A percentile compares a stretch with the other conserved stretches of the same genome.
Evolutionary conservation across 1,139 yeast species (phyloP).

Genomic region (Saccharomyces pastorianus): DNA sequence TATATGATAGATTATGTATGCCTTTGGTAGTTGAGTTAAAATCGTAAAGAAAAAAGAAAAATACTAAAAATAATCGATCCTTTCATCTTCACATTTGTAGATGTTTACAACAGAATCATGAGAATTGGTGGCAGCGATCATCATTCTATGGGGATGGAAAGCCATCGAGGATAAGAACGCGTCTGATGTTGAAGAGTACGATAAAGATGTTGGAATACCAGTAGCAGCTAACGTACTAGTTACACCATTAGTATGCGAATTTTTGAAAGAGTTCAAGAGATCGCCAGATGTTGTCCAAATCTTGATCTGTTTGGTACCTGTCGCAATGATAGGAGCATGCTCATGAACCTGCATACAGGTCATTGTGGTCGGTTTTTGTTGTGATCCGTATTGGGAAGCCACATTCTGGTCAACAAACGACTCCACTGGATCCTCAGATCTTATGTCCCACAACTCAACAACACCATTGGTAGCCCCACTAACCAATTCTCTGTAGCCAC

Average conservation of each 20-base stretch:
- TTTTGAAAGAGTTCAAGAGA: slow-evolving; percentile 54
- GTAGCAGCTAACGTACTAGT: slow-evolving; percentile 29
- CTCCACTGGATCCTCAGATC: slow-evolving; percentile 62
- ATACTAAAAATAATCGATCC: slow-evolving; percentile 5
- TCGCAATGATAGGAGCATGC: slow-evolving; percentile 88
- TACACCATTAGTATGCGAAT: slow-evolving; percentile 29
- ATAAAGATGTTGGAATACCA: slow-evolving; percentile 21
- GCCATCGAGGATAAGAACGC: slow-evolving; percentile 57
- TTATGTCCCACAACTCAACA: slow-evolving; percentile 84
- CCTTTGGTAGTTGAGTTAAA: not conserved
- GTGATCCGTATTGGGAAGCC: slow-evolving; percentile 13
- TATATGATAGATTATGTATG: not conserved
- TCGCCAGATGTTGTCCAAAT: slow-evolving; percentile 86
- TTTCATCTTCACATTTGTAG: slow-evolving; percentile 42
- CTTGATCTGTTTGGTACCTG: slow-evolving; percentile 73
- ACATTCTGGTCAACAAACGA: slow-evolving; percentile 51
- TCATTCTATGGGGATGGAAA: slow-evolving; percentile 93
- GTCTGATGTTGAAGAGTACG: slow-evolving; percentile 19
- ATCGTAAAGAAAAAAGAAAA: not conserved
- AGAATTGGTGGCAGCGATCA: slow-evolving; percentile 76
- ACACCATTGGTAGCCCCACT: slow-evolving; percentile 79
- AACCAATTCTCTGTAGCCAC: slow-evolving; percentile 85
- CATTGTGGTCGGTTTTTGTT: slow-evolving; percentile 35
- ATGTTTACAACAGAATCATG: slow-evolving; percentile 71
- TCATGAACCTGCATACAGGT: slow-evolving; percentile 81